Evolutionary conservation across 768 basidiomycete species (phyloP), one percentile per base, ranked within the genome.

Genomic region (Tephrocybe sp.): DNA sequence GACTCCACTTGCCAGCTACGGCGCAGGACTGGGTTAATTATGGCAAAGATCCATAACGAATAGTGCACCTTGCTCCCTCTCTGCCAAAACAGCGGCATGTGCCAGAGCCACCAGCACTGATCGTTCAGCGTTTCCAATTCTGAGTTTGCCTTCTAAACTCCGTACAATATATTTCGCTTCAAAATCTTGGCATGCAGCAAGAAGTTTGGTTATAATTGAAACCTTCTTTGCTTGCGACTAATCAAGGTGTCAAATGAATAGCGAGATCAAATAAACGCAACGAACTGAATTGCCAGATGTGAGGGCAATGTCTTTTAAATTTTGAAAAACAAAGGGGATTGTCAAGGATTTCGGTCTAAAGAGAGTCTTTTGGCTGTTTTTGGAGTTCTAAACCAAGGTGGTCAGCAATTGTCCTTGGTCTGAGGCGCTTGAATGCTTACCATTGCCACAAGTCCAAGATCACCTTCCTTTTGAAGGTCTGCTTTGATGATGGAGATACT

Each of bases 111-210:
- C 89, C 39, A 98, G 74, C n/a, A 97, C 87, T 0, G 94, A 95
- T 48, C 92, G 86, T 65, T 98, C 97, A 6, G 97, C 97, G 63
- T 98, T 89, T 36, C 97, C 92, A 63, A 99, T 98, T 12, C 97
- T 83, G 33, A 99, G 80, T 68, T 99, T 99, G 53, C 97, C 97
- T 71, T 98, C 95, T 56, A 98, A 72, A 64, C 91, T 93, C 35
- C 96, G 86, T 32, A 98, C 87, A 58, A 98, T 90, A 66, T 95
- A 99, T 65, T 98, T 98, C 19, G 97, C 95, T 70, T 99, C 97
- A 26, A 80, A 72, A 52, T 85, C 92, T 61, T 91, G 87, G 65
- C 95, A 98, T 1, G 92, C 86, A 3, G 95, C 94, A 2, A 99
- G 77, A 2, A 99, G 78, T 64, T 93, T 92, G 35, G 92, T 96